Conservation (phyloP, 1,284 basidiomycete species). For the Trametes versicolor region DNA sequence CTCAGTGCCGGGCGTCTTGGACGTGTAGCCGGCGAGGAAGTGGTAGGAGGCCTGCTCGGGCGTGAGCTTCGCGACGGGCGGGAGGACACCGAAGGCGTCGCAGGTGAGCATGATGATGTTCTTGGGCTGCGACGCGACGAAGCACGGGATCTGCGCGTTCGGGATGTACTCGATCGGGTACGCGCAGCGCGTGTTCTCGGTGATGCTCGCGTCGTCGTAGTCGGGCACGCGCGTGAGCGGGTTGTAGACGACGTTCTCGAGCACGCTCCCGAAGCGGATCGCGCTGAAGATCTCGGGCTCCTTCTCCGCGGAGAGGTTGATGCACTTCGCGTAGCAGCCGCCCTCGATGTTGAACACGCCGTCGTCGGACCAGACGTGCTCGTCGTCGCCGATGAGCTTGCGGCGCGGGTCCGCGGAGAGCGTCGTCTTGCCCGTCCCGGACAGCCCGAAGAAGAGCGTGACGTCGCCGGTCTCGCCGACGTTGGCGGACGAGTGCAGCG, state of each 20-base stretch:
- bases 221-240: conserved; percentile 88
- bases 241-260: conserved; percentile 99
- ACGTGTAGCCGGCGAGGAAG: conserved; percentile 97
- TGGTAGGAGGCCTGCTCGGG: conserved; percentile 98
- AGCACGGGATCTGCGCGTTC: conserved; percentile 94
- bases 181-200: conserved; percentile 99
- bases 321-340: conserved; percentile 99
- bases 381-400: conserved; percentile 94
- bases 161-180: conserved; percentile 98
- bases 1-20: conserved; percentile 97
- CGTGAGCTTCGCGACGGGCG: conserved; percentile 93
- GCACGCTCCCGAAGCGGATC: conserved; percentile 95
- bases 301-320: conserved; percentile 96
- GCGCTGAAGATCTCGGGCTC: conserved; percentile 99
- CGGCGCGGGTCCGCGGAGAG: conserved; percentile 94
- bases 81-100: conserved; percentile 98
- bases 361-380: conserved; percentile 97
- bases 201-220: conserved; percentile 97
- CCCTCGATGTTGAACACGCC: conserved; percentile 99
- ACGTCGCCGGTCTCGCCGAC: conserved; percentile 94
- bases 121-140: conserved; percentile 85
- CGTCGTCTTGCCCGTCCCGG: conserved; percentile 98
- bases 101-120: conserved; percentile 99
- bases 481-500: conserved; percentile 99
- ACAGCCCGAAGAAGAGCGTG: conserved; percentile 99